Evolutionary conservation across 2,329 filamentous ascomycete species (phyloP).

Genomic region (Domatiomyces globalis): DNA sequence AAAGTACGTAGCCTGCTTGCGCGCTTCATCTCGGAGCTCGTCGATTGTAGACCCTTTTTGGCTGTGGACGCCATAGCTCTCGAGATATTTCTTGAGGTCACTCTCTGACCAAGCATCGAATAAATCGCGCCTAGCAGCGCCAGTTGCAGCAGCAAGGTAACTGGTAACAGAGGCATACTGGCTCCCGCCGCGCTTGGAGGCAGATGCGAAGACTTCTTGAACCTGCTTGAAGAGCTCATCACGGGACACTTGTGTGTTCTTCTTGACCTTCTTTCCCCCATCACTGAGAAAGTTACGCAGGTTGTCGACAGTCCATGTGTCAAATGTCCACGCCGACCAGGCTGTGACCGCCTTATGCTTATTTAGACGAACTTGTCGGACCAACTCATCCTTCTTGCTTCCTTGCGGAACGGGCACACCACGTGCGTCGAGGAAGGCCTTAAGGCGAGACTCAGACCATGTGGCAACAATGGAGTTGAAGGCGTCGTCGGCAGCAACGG

Average conservation of each 20-base stretch:
- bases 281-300: slow-evolving; percentile 43
- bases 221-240: slow-evolving; percentile 55
- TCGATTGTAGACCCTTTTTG: slow-evolving; percentile 56
- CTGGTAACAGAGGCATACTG: slow-evolving; percentile 53
- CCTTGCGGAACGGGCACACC: slow-evolving; percentile 60
- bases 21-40: slow-evolving; percentile 55
- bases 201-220: slow-evolving; percentile 32
- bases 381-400: slow-evolving; percentile 57
- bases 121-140: slow-evolving; percentile 47
- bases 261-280: slow-evolving; percentile 39
- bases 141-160: slow-evolving; percentile 53
- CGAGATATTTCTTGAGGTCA: slow-evolving; percentile 65
- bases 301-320: slow-evolving; percentile 60
- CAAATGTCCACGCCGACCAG: slow-evolving; percentile 64
- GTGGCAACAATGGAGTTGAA: slow-evolving; percentile 48
- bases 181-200: slow-evolving; percentile 33
- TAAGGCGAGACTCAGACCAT: slow-evolving; percentile 66
- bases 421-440: slow-evolving; percentile 63
- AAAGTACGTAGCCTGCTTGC: slow-evolving; percentile 63
- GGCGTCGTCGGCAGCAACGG: slow-evolving; percentile 47
- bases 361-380: slow-evolving; percentile 60
- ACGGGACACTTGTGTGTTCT: slow-evolving; percentile 51
- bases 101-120: slow-evolving; percentile 60
- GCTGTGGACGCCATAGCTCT: slow-evolving; percentile 58
- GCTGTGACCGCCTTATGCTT: slow-evolving; percentile 54